These are phyloP conservation scores for Dothidotthia symphoricarpi DNA, from an alignment of 2,329 filamentous ascomycete species.

Conservation along the genomic window DNA sequence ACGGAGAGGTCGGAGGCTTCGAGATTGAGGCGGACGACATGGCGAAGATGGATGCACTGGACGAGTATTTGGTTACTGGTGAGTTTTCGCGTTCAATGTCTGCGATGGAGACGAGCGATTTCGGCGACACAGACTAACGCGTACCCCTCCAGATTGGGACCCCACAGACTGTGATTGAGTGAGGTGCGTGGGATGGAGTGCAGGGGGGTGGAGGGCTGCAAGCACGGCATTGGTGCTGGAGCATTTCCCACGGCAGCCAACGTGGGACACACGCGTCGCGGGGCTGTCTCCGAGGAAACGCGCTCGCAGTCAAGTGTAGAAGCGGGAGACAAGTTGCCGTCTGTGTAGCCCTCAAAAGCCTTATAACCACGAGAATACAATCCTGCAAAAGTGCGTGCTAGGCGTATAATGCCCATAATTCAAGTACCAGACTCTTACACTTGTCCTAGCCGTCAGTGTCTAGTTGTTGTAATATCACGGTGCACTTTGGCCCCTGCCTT, in stretches of 20 bases:
- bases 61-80: slow-evolving; percentile 69
- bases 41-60: slow-evolving; percentile 60
- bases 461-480: too few relatives aligned
- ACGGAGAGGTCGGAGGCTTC: slow-evolving; percentile 61
- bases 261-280: slow-evolving; percentile 8
- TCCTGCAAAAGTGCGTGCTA: too few relatives aligned
- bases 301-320: too few relatives aligned
- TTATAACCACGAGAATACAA: too few relatives aligned
- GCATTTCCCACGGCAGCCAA: too few relatives aligned
- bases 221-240: too few relatives aligned
- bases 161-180: slow-evolving; percentile 44
- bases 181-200: slow-evolving; percentile 4
- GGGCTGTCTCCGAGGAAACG: slow-evolving; percentile 3
- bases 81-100: slow-evolving; percentile 9
- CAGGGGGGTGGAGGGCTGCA: slow-evolving; percentile 5
- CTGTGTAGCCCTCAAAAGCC: too few relatives aligned
- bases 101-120: slow-evolving; percentile 8
- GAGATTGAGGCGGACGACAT: slow-evolving; percentile 64
- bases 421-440: too few relatives aligned
- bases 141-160: slow-evolving; percentile 44
- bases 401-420: too few relatives aligned
- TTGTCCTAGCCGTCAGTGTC: too few relatives aligned
- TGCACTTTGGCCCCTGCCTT: too few relatives aligned
- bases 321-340: too few relatives aligned
- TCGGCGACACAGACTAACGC: slow-evolving; percentile 9